Evolutionary conservation across 2,329 filamentous ascomycete genomes (phyloP).

Genomic region (Karstenula rhodostoma): DNA sequence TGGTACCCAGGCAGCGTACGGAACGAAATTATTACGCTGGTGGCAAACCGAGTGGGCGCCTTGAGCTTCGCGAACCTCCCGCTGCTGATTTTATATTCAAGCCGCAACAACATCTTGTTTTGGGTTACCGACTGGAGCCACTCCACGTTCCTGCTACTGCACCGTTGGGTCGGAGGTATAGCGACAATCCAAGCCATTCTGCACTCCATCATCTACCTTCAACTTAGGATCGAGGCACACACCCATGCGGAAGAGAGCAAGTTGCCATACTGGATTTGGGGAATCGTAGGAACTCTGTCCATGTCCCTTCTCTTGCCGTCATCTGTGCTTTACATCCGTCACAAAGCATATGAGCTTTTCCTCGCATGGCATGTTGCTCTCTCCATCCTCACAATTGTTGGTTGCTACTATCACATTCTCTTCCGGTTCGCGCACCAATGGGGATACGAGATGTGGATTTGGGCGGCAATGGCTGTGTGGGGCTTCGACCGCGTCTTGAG

Average conservation of each 20-base stretch:
- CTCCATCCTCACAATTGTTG: conserved; percentile 53
- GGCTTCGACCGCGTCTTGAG: conserved; percentile 56
- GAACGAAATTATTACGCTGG: conserved; percentile 44
- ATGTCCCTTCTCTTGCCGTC: conserved; percentile 17
- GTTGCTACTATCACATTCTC: conserved; percentile 55
- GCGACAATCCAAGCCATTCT: conserved; percentile 56
- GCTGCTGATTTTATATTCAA: conserved; percentile 55
- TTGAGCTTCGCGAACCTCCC: conserved; percentile 54
- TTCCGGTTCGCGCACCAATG: conserved; percentile 38
- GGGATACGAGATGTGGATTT: conserved; percentile 60
- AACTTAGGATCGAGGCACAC: conserved; percentile 39
- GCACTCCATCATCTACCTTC: conserved; percentile 56
- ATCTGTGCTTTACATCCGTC: conserved; percentile 18
- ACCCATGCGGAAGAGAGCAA: conserved; percentile 50
- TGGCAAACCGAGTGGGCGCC: conserved; percentile 54
- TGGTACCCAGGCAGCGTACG: conserved; percentile 32
- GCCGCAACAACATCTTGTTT: conserved; percentile 60
- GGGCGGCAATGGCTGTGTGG: conserved; percentile 54
- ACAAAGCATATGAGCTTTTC: conserved; percentile 45
- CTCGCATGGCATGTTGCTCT: conserved; percentile 55
- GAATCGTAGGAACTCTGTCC: conserved; percentile 24
- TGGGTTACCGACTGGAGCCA: conserved; percentile 61
- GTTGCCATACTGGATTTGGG: conserved; percentile 26
- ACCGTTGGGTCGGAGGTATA: conserved; percentile 50
- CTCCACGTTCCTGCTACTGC: conserved; percentile 59